Conservation (phyloP, 805 yeast species). For the Nakazawaea siamensis region DNA sequence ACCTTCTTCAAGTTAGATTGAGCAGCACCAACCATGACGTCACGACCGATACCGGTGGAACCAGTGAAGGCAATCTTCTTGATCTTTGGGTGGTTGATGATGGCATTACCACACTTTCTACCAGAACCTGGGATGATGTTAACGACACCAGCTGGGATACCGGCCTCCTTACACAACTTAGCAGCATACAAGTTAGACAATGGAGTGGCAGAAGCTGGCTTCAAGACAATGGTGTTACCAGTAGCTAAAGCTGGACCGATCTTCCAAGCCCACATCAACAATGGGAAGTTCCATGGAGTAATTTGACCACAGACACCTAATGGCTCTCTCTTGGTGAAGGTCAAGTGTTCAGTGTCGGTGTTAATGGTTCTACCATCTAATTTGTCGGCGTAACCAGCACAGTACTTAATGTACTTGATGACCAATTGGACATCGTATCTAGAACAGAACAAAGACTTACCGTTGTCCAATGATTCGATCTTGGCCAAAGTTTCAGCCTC, state of each 20-base stretch:
- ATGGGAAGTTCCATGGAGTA: slow-evolving; percentile 82
- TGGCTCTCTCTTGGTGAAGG: slow-evolving; percentile 65
- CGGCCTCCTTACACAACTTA: slow-evolving; percentile 54
- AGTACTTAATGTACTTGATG: slow-evolving; percentile 56
- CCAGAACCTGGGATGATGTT: slow-evolving; percentile 74
- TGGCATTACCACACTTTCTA: slow-evolving; percentile 62
- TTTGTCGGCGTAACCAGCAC: slow-evolving; percentile 71
- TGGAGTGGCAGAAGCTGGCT: slow-evolving; percentile 75
- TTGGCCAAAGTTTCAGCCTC: slow-evolving; percentile 54
- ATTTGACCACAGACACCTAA: slow-evolving; percentile 79
- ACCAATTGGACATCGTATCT: slow-evolving; percentile 62
- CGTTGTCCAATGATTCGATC: slow-evolving; percentile 71
- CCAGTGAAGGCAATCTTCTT: slow-evolving; percentile 79
- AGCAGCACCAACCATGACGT: slow-evolving; percentile 62
- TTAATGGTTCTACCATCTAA: slow-evolving; percentile 55
- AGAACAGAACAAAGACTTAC: slow-evolving; percentile 62
- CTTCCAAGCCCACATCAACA: slow-evolving; percentile 75
- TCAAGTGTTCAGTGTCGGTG: slow-evolving; percentile 55
- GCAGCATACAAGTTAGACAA: slow-evolving; percentile 62
- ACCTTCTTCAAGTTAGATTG: slow-evolving; percentile 69
- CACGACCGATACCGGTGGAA: slow-evolving; percentile 69
- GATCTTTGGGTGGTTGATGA: slow-evolving; percentile 58
- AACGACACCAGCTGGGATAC: slow-evolving; percentile 69
- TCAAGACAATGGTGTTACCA: slow-evolving; percentile 65
- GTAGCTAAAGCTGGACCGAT: slow-evolving; percentile 73